Percentiles rank a stretch among this genome's conserved stretches.
Evolutionary conservation across 2,329 filamentous ascomycete species (phyloP).

Genomic region (Apiospora pterosperma): DNA sequence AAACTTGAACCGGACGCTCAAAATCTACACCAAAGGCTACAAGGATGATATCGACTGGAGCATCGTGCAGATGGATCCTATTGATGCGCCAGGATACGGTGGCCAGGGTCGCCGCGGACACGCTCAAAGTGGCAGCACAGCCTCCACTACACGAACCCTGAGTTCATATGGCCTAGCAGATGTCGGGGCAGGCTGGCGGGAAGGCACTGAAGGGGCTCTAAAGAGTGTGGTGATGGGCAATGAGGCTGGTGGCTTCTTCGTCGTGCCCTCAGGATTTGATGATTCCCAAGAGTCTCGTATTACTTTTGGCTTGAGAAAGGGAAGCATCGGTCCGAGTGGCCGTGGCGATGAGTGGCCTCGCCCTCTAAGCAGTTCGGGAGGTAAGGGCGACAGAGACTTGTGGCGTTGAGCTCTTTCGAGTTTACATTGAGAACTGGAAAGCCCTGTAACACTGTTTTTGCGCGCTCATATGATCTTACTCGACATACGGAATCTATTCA

Average conservation of each 20-base stretch:
- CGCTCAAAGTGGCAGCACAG: conserved; percentile 22
- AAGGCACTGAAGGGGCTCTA: conserved; percentile 45
- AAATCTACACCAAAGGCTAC: conserved; percentile 58
- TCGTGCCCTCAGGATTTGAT: conserved; percentile 37
- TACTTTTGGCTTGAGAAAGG: conserved; percentile 11
- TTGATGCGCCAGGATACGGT: conserved; percentile 16
- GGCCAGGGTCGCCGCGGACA: conserved; percentile 20
- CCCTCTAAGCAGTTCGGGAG: conserved; percentile 40
- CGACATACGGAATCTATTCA: conserved; percentile 97
- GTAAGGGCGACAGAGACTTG: conserved; percentile 37
- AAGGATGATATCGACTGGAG: conserved; percentile 55
- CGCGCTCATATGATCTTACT: conserved; percentile 91
- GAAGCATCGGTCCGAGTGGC: conserved; percentile 8
- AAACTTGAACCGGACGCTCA: conserved; percentile 48
- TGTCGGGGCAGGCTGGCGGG: conserved; percentile 44
- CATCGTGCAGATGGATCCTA: conserved; percentile 46
- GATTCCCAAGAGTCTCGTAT: conserved; percentile 14
- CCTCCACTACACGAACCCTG: conserved; percentile 35
- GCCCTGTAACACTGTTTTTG: conserved; percentile 91
- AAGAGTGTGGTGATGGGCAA: conserved; percentile 53
- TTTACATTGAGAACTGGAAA: conserved; percentile 75
- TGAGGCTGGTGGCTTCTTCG: conserved; percentile 49
- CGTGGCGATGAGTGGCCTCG: conserved; percentile 39
- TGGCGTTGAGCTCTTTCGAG: conserved; percentile 30
- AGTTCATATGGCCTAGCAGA: conserved; percentile 58